Base-by-base conservation (phyloP, 2,329 filamentous ascomycete species). In the Alternaria tenuissima region DNA sequence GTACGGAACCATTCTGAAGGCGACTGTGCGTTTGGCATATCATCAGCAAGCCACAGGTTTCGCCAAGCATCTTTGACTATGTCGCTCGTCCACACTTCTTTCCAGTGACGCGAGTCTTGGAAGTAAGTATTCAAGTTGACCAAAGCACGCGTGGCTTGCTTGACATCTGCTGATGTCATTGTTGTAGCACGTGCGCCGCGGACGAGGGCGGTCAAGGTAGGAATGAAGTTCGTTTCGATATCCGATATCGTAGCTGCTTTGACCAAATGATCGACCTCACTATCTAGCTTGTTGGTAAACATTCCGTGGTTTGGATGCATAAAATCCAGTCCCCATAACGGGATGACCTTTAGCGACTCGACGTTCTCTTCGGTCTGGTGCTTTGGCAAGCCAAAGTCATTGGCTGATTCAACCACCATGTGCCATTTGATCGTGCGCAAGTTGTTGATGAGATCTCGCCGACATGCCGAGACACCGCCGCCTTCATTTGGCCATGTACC, bases 41-140 rank as follows among this genome's bases (percentile, higher is more conserved):
- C 77, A 51, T 82, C 78, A 11, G 76, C 69, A n/a, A 83, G 64
- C 81, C 81, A 83, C 5, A 83, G 65, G 47, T 80, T 76, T 52
- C 80, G 76, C 81, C 81, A 83, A 22, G 77, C 76, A 59, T 81
- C 75, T 61, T 82, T 83, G 44, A 83, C 81, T 46, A 80, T 73
- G 34, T 81, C 76, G 67, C 80, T 83, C 12, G 75, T 80, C 81
- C 81, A 83, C 0, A 82, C 79, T 42, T 80, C 79, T 39, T 78
- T 79, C 81, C 81, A 83, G 52, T 83, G 79, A 5, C 78, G 76
- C 8, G 78, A 78, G 43, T 78, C 72, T 51, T 82, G 75, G 47
- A 84, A 82, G 69, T 78, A 84, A 22, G 71, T 81, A 68, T 78
- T 84, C 61, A 81, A 69, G 53, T 80, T 79, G 39, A 81, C 68